These are phyloP conservation scores for Ceratocystis harringtonii DNA, from an alignment of 2,329 filamentous ascomycete genomes.

Conservation along the genomic window DNA sequence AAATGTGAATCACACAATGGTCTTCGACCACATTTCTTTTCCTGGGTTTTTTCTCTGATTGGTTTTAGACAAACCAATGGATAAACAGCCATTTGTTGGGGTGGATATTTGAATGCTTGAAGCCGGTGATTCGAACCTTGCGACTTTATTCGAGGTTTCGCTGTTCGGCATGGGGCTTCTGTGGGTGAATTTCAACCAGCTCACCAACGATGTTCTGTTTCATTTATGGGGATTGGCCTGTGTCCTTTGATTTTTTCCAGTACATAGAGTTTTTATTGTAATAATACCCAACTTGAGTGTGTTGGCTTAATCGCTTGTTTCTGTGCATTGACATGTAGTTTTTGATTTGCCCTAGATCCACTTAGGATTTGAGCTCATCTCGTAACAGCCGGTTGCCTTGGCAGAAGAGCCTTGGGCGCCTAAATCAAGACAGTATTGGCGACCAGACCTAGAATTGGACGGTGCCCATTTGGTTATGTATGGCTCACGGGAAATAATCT, in stretches of 20 bases:
- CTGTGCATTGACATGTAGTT: background rate
- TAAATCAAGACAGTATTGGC: too few species aligned
- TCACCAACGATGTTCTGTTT: background rate
- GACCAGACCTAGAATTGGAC: too few species aligned
- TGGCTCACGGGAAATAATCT: too few species aligned
- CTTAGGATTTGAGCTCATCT: accelerated
- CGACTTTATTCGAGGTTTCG: background rate
- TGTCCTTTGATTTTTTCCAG: constrained; percentile 11
- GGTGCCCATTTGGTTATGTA: too few species aligned
- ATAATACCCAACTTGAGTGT: constrained; percentile 18
- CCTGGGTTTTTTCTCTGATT: background rate
- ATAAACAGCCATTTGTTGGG: background rate
- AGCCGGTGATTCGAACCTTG: background rate
- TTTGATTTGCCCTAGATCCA: background rate
- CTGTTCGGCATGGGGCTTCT: background rate
- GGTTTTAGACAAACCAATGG: background rate
- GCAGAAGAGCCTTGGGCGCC: too few species aligned
- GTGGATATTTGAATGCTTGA: background rate
- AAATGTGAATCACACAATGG: background rate
- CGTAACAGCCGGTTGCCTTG: too few species aligned
- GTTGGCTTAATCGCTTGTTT: constrained; percentile 15
- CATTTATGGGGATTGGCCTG: background rate
- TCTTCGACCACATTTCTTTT: background rate
- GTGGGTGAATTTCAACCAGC: background rate
- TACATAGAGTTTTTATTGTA: constrained; percentile 17